A percentile compares a stretch with the other conserved stretches of the same genome.
Evolutionary conservation across 2,329 filamentous ascomycete genomes (phyloP).

Genomic region (Trichoderma pleuroti): DNA sequence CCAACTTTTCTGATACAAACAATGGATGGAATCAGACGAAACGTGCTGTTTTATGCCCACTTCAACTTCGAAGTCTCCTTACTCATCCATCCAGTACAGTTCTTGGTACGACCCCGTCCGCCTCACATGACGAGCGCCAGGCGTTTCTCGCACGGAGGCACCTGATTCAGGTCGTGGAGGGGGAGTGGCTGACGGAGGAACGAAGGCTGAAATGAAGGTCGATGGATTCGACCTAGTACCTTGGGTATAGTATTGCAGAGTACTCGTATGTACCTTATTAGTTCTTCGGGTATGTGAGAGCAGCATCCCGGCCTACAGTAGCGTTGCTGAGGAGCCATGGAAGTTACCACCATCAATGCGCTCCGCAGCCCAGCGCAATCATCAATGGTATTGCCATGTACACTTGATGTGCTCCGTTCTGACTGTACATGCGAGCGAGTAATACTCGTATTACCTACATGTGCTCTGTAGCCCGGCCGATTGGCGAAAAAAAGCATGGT

Average conservation of each 20-base stretch:
- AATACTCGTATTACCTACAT: background rate
- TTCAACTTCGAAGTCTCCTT: too few species aligned
- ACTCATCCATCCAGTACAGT: too few species aligned
- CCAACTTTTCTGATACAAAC: background rate
- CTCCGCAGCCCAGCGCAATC: background rate
- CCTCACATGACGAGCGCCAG: constrained; percentile 15
- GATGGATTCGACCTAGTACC: background rate
- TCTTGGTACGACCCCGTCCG: background rate
- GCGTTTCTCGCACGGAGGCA: constrained; percentile 17
- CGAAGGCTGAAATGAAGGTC: background rate
- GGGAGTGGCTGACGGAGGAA: constrained; percentile 14
- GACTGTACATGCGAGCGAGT: background rate
- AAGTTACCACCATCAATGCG: background rate
- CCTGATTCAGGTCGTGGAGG: constrained; percentile 16
- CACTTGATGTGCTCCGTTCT: background rate
- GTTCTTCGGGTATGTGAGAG: background rate
- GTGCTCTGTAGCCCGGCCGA: background rate
- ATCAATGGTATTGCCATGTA: background rate
- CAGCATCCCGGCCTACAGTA: background rate
- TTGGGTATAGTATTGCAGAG: background rate
- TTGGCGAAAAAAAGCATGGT: background rate
- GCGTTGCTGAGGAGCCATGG: background rate
- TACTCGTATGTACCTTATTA: background rate
- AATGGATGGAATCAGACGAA: background rate
- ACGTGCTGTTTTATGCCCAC: background rate